Base-by-base conservation (phyloP, 345 rosid species). In the Ailanthus altissimus region DNA sequence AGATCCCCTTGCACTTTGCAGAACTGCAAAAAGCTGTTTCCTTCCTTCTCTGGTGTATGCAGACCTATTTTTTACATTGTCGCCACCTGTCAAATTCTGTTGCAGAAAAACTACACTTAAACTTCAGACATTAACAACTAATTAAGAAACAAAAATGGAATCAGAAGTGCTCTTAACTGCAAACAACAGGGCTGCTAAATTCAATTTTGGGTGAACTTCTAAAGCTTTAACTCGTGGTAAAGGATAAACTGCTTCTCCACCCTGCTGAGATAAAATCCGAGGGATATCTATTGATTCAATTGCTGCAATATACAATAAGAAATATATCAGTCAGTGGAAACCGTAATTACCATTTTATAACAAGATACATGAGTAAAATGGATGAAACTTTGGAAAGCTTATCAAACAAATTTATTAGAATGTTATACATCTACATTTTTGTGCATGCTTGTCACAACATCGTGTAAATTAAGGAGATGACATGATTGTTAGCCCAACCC, bases 1-100 rank as follows among this genome's bases (percentile, higher is more conserved):
- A 72, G 98, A 96, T 62, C 98, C 98, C 85, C 94, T 91, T 51
- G 98, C 98, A 91, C 94, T 93, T 86, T 96, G 99, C 84, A 96
- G 82, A 83, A 96, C 97, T 66, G 98, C 90, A 87, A 96, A 96
- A 42, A 96, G 99, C 77, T 92, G 99, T 76, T 94, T 96, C 86
- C 99, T 91, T 80, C 98, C 99, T 83, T 91, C 99, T 83, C 95
- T 89, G 49, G 98, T 89, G 84, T 89, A 88, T 79, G 97, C 82
- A 67, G 98, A 92, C 79, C 91, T 90, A 76, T 86, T 92, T 87
- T 89, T 93, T 67, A 82, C 78, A 84, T 88, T 89, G 61, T 89
- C 97, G 73, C 80, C 70, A 46, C 92, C 86, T 57, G 80, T 77
- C 83, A 89, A 74, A 84, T 85, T 90, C 99, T 96, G 90, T 74